Percentiles rank a stretch among this genome's conserved stretches.
These are phyloP conservation scores for Solanum hybrid DNA, from an alignment of 305 asterid species.

Conservation along the genomic window DNA sequence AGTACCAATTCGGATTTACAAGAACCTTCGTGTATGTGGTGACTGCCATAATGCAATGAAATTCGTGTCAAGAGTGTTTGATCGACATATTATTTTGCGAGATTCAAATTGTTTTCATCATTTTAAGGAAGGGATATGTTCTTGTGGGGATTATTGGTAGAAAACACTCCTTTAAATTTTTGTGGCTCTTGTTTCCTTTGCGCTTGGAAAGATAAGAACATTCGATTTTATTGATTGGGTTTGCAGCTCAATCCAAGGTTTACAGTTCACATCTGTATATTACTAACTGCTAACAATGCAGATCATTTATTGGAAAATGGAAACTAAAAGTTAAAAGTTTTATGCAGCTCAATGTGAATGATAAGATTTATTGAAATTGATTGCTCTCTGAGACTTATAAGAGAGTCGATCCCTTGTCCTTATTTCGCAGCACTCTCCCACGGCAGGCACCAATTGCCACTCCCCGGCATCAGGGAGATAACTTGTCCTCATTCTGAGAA, in stretches of 20 bases:
- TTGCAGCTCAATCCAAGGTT: background rate
- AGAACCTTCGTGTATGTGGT: slow-evolving; percentile 68
- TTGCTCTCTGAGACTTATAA: background rate
- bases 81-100: slow-evolving; percentile 37
- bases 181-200: background rate
- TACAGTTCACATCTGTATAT: background rate
- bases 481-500: background rate
- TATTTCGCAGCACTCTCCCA: background rate
- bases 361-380: background rate
- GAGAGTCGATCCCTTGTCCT: background rate
- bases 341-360: background rate
- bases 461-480: background rate
- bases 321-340: background rate
- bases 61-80: slow-evolving; percentile 36
- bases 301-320: background rate
- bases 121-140: slow-evolving; percentile 53
- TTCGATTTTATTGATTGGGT: background rate
- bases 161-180: background rate
- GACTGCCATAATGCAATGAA: slow-evolving; percentile 79
- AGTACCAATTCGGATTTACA: slow-evolving; percentile 46
- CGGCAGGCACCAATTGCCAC: background rate
- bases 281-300: background rate
- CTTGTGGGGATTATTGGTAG: slow-evolving; percentile 74
- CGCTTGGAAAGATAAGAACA: background rate
- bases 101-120: slow-evolving; percentile 82